Conservation (phyloP, 2,329 filamentous ascomycete genomes). For the Sordariomycetes sp. region DNA sequence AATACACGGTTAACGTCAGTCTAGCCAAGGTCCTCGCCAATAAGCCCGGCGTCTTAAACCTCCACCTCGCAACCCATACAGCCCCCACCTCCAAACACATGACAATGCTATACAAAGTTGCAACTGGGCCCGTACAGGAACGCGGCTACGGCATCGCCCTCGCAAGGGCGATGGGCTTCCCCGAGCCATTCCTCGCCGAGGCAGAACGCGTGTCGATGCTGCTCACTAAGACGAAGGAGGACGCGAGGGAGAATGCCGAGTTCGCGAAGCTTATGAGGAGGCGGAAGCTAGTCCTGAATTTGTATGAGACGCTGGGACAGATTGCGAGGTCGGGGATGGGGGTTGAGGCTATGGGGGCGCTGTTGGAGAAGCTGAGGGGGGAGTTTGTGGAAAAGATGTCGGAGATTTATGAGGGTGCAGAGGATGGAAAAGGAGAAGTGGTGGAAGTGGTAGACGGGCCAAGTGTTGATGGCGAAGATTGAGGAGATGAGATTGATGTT, state of each 20-base stretch:
- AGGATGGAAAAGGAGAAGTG: background rate
- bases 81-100: constrained; percentile 41
- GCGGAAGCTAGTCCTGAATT: constrained; percentile 58
- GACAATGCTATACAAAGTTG: constrained; percentile 79
- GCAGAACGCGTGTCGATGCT: constrained; percentile 54
- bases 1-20: background rate
- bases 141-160: constrained; percentile 76
- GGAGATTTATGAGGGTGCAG: constrained; percentile 33
- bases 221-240: constrained; percentile 43
- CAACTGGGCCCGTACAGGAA: constrained; percentile 55
- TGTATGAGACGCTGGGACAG: constrained; percentile 61
- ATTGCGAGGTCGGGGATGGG: constrained; percentile 52
- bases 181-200: constrained; percentile 48
- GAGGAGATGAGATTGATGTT: no score
- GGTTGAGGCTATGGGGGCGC: constrained; percentile 45
- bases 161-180: constrained; percentile 62
- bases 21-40: constrained; percentile 58
- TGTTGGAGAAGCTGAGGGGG: constrained; percentile 54
- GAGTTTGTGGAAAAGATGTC: constrained; percentile 67
- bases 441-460: background rate
- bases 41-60: constrained; percentile 65
- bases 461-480: background rate
- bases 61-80: constrained; percentile 66
- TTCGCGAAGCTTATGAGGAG: constrained; percentile 46
- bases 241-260: constrained; percentile 43